Evolutionary conservation across 768 basidiomycete species (phyloP).

Genomic region (Xerocomellus dryophilus): DNA sequence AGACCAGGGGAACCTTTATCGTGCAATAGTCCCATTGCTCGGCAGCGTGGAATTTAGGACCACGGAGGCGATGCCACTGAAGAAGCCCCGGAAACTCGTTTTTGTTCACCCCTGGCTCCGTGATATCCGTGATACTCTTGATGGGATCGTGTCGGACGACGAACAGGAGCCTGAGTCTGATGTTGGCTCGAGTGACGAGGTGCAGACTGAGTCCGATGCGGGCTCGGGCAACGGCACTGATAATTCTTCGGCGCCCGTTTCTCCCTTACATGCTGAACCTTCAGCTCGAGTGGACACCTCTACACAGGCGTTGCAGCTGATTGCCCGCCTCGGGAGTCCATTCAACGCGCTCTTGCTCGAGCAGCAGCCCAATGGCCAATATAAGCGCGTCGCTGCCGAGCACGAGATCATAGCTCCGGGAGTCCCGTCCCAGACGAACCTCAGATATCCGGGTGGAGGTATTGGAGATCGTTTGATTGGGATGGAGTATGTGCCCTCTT

Average conservation of each 20-base stretch:
- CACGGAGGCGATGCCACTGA: not conserved
- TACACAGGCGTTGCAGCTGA: not conserved
- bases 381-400: not conserved
- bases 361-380: not conserved
- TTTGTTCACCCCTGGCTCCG: conserved; percentile 13
- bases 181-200: no score
- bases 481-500: no score
- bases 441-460: not conserved
- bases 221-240: no score
- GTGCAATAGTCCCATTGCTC: not conserved
- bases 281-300: not conserved
- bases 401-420: conserved; percentile 1
- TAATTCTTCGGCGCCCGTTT: no score
- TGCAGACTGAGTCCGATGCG: no score
- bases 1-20: not conserved
- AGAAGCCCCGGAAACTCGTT: not conserved
- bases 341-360: conserved; percentile 6
- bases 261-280: no score
- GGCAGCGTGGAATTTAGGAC: conserved; percentile 4
- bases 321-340: not conserved
- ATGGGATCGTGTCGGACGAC: not conserved
- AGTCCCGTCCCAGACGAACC: not conserved
- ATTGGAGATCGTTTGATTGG: not conserved
- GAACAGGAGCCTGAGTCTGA: no score
- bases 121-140: not conserved